phyloP scores from a whole-genome alignment of 441 rosid genomes.

The Viola pubescens region DNA sequence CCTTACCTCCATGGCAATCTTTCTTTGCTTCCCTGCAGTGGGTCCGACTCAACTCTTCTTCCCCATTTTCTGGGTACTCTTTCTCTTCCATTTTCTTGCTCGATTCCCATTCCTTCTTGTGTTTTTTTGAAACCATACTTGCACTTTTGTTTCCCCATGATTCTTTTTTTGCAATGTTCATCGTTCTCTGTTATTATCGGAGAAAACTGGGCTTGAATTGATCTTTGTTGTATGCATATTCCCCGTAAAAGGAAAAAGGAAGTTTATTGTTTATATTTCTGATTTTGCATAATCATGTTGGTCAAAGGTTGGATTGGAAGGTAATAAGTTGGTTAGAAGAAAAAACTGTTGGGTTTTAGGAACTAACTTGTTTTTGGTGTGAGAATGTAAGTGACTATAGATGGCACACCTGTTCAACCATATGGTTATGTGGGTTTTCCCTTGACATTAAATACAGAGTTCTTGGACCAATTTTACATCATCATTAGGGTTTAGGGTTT shows the following conservation, averaged over 20 bases:
- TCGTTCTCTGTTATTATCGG: too few species aligned
- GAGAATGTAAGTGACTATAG: background rate
- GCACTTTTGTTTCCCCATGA: background rate
- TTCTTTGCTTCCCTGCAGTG: conserved; percentile 48
- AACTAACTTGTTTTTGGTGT: background rate
- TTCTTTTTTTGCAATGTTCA: too few species aligned
- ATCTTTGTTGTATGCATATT: too few species aligned
- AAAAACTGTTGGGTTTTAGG: conserved; percentile 1
- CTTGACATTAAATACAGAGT: background rate
- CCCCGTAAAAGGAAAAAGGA: background rate
- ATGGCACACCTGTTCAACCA: background rate
- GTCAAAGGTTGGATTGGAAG: conserved; percentile 6
- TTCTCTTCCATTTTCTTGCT: background rate
- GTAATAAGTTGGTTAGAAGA: background rate
- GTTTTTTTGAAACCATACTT: background rate
- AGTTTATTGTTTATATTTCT: background rate
- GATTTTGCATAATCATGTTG: conserved; percentile 1
- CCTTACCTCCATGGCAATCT: conserved; percentile 38
- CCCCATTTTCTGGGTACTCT: conserved; percentile 46
- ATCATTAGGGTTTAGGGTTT: too few species aligned
- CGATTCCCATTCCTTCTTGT: conserved; percentile 1
- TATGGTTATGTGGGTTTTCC: background rate
- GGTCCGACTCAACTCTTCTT: conserved; percentile 37
- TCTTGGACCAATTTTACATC: too few species aligned
- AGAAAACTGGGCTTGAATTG: too few species aligned